These are phyloP conservation scores for Rugosomyces carneus DNA, from an alignment of 1,284 basidiomycete species.

Conservation along the genomic window DNA sequence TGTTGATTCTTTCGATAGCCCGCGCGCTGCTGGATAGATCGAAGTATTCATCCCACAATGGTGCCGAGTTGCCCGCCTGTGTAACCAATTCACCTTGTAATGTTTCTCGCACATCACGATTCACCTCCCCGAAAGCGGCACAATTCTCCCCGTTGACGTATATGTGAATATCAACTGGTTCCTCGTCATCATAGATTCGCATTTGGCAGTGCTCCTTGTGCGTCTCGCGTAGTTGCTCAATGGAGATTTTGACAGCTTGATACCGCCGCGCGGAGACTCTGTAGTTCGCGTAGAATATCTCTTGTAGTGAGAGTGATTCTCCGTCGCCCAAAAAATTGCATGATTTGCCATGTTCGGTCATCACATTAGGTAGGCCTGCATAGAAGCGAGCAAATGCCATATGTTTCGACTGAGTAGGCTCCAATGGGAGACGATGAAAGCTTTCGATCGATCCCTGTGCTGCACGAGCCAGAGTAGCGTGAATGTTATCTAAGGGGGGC, in stretches of 20 bases:
- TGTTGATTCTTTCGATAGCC: slow-evolving; percentile 30
- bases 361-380: slow-evolving; percentile 20
- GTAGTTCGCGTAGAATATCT: slow-evolving; percentile 27
- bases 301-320: slow-evolving; percentile 25
- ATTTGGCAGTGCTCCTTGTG: slow-evolving; percentile 24
- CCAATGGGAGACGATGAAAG: slow-evolving; percentile 27
- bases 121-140: slow-evolving; percentile 28
- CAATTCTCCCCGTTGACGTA: slow-evolving; percentile 31
- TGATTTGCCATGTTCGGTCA: slow-evolving; percentile 21
- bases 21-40: slow-evolving; percentile 29
- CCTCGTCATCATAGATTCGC: slow-evolving; percentile 27
- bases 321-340: slow-evolving; percentile 27
- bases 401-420: slow-evolving; percentile 21
- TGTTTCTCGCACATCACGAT: slow-evolving; percentile 29
- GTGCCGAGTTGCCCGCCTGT: slow-evolving; percentile 19
- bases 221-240: slow-evolving; percentile 25
- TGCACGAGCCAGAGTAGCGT: slow-evolving; percentile 19
- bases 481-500: slow-evolving; percentile 25
- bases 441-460: slow-evolving; percentile 25
- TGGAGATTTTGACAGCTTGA: slow-evolving; percentile 22
- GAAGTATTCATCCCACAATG: slow-evolving; percentile 44
- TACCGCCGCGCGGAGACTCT: slow-evolving; percentile 19
- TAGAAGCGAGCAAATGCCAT: slow-evolving; percentile 33
- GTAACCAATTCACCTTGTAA: slow-evolving; percentile 32
- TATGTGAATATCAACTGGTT: slow-evolving; percentile 32